phyloP scores from a whole-genome alignment of 192 early-diverging fungal species.

The Coemansia biformis region DNA sequence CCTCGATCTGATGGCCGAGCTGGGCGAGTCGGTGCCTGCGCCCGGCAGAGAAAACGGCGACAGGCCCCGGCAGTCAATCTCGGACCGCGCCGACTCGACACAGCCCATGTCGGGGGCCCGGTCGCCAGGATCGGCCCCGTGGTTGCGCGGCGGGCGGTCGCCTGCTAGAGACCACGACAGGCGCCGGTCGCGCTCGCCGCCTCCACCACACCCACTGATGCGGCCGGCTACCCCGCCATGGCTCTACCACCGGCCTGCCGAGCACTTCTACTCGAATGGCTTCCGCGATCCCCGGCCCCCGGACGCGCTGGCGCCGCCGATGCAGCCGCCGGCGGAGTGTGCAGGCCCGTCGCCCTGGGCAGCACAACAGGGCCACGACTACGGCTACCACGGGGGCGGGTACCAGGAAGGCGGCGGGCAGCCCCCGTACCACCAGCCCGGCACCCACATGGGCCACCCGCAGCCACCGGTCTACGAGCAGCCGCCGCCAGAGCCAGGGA shows the following conservation, averaged over 20 bases:
- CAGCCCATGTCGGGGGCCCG: too few relatives aligned
- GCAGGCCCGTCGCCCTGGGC: not conserved
- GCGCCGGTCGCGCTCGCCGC: slow-evolving; percentile 21
- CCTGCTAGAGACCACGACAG: slow-evolving; percentile 5
- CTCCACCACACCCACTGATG: slow-evolving; percentile 10
- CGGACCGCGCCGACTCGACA: slow-evolving; percentile 1
- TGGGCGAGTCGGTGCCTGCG: slow-evolving; percentile 60
- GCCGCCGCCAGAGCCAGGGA: slow-evolving; percentile 9
- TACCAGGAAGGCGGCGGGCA: not conserved
- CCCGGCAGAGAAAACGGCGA: not conserved
- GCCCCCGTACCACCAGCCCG: too few relatives aligned
- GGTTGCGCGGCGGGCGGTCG: slow-evolving; percentile 22
- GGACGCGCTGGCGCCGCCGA: not conserved
- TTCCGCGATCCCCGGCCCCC: slow-evolving; percentile 10
- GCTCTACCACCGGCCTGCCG: slow-evolving; percentile 27
- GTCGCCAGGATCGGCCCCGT: slow-evolving; percentile 21
- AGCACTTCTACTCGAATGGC: slow-evolving; percentile 14
- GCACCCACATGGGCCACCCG: slow-evolving; percentile 1
- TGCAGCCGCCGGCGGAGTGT: not conserved
- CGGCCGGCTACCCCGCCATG: slow-evolving; percentile 37
- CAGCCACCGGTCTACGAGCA: not conserved
- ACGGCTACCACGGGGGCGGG: not conserved
- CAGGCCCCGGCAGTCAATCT: not conserved
- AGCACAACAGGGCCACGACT: slow-evolving; percentile 1
- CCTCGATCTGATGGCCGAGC: slow-evolving; percentile 88